Percentiles rank a stretch among this genome's conserved stretches.
phyloP scores from a whole-genome alignment of 2,329 filamentous ascomycete genomes.

The Aspergillus sclerotialis region DNA sequence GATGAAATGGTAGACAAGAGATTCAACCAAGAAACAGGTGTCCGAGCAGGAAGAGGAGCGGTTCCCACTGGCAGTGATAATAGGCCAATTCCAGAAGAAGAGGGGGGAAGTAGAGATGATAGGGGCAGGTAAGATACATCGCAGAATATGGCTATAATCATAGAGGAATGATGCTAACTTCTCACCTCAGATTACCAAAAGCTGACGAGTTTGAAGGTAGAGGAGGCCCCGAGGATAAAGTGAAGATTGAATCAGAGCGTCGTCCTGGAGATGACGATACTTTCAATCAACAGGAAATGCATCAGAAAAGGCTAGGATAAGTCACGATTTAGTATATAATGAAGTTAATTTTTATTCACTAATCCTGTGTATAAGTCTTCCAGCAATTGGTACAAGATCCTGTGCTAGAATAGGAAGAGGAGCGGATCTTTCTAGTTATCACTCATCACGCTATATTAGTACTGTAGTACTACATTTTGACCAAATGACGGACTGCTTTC shows the following conservation, averaged over 20 bases:
- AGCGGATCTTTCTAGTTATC: no score
- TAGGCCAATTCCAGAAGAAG: conserved; percentile 33
- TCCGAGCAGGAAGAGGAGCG: conserved; percentile 31
- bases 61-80: conserved; percentile 30
- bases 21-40: conserved; percentile 26
- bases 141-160: no score
- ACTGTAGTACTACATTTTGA: no score
- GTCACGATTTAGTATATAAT: no score
- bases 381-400: no score
- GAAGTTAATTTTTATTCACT: no score
- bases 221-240: conserved; percentile 30
- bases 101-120: conserved; percentile 34
- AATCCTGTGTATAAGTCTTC: no score
- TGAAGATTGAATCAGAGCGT: conserved; percentile 18
- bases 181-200: conserved; percentile 21
- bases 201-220: conserved; percentile 29
- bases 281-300: conserved; percentile 17
- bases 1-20: conserved; percentile 31
- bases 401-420: no score
- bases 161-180: no score
- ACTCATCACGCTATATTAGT: no score
- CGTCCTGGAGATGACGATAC: conserved; percentile 22
- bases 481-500: no score
- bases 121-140: conserved; percentile 25
- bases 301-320: conserved; percentile 14